A percentile compares a stretch with the other conserved stretches of the same genome.
Evolutionary conservation across 1,139 yeast genomes (phyloP).

Genomic region (Nakaseomyces delphensis): DNA sequence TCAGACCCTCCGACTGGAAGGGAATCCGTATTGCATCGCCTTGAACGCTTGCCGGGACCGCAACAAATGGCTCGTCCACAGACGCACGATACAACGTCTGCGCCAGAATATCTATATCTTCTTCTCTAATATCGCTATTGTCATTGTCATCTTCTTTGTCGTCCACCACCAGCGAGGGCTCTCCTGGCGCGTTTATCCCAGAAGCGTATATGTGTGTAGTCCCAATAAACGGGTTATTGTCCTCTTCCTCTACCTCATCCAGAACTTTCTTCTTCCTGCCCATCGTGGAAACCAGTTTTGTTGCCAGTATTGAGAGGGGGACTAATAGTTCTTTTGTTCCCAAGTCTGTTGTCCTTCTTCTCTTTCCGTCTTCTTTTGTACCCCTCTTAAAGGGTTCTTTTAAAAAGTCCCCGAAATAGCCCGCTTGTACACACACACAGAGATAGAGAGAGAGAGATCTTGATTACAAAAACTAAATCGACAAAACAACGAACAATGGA

Average conservation of each 20-base stretch:
- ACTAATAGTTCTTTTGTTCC: background rate
- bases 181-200: constrained; percentile 26
- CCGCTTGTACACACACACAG: too few species aligned
- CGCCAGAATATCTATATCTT: constrained; percentile 8
- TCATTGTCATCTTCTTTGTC: background rate
- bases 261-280: background rate
- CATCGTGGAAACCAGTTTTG: too few species aligned
- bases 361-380: too few species aligned
- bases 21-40: background rate
- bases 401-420: too few species aligned
- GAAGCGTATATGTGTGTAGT: constrained; percentile 37
- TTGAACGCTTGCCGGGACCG: constrained; percentile 1
- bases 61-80: constrained; percentile 7
- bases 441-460: too few species aligned
- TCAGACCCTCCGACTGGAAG: constrained; percentile 6
- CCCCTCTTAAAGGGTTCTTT: too few species aligned
- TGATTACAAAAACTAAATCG: too few species aligned
- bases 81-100: constrained; percentile 1
- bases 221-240: constrained; percentile 41
- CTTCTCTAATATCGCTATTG: constrained; percentile 6
- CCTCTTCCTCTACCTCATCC: constrained; percentile 35
- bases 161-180: background rate
- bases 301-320: too few species aligned
- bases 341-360: too few species aligned
- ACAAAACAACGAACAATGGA: background rate